A percentile compares a stretch with the other conserved stretches of the same genome.
Conservation (phyloP, 129 eudicot species). For the Helianthus annuus region HanXRQr2.0-SUNRISE NC_035443.2:1921837-1922336, state of each 20-base stretch:
- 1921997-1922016: too few species aligned
- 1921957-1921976: too few species aligned
- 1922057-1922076: constrained; percentile 45
- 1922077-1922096: constrained; percentile 28
- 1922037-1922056: constrained; percentile 6
- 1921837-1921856: too few species aligned
- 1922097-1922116: constrained; percentile 31
- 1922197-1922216: constrained; percentile 80
- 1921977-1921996: too few species aligned
- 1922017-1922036: neutral
- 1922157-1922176: constrained; percentile 43
- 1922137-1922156: constrained; percentile 42
- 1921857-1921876: too few species aligned
- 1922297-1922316: constrained; percentile 61
- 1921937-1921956: too few species aligned
- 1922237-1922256: constrained; percentile 56
- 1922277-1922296: constrained; percentile 53
- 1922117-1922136: constrained; percentile 45
- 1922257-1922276: constrained; percentile 72
- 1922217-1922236: constrained; percentile 56
- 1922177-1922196: constrained; percentile 51
- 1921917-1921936: too few species aligned
- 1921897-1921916: too few species aligned
- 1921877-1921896: too few species aligned
- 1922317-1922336: constrained; percentile 49